phyloP scores from a whole-genome alignment of 2,329 filamentous ascomycete genomes.

The Parascedosporium putredinis region DNA sequence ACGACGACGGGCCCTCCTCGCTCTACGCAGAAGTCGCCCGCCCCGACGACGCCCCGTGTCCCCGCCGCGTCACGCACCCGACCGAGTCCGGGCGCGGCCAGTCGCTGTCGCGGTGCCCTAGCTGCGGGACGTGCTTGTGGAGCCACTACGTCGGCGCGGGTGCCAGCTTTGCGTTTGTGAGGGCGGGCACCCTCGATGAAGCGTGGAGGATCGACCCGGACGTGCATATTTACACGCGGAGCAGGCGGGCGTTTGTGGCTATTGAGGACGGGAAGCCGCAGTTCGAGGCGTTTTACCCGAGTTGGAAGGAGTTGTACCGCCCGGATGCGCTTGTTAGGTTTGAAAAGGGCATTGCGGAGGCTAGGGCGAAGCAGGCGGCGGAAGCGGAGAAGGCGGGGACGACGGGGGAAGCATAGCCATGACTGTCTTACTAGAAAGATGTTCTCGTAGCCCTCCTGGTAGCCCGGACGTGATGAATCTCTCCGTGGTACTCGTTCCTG shows the following conservation, averaged over 20 bases:
- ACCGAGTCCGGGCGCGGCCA: conserved; percentile 30
- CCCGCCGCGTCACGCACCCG: conserved; percentile 22
- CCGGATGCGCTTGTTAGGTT: conserved; percentile 22
- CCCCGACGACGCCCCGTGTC: conserved; percentile 2
- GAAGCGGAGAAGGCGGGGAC: neutral
- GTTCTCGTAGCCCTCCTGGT: too few relatives aligned
- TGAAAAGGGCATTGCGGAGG: conserved; percentile 15
- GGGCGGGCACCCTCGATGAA: conserved; percentile 33
- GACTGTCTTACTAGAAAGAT: too few relatives aligned
- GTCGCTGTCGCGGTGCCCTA: conserved; percentile 29
- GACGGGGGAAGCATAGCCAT: too few relatives aligned
- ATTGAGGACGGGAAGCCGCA: conserved; percentile 25
- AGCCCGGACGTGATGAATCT: too few relatives aligned
- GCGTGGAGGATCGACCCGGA: conserved; percentile 28
- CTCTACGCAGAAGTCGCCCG: neutral
- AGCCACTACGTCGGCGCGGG: conserved; percentile 26
- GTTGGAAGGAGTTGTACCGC: conserved; percentile 21
- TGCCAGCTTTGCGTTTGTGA: conserved; percentile 24
- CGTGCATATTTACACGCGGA: conserved; percentile 31
- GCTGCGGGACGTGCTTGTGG: conserved; percentile 30
- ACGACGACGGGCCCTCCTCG: neutral
- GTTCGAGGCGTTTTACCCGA: conserved; percentile 25
- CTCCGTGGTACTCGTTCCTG: too few relatives aligned
- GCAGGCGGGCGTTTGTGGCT: conserved; percentile 27
- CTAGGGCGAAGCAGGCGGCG: conserved; percentile 10